Percentiles rank a stretch among this genome's conserved stretches.
phyloP scores from a whole-genome alignment of 768 basidiomycete species.

The Lactifluus volemus region DNA sequence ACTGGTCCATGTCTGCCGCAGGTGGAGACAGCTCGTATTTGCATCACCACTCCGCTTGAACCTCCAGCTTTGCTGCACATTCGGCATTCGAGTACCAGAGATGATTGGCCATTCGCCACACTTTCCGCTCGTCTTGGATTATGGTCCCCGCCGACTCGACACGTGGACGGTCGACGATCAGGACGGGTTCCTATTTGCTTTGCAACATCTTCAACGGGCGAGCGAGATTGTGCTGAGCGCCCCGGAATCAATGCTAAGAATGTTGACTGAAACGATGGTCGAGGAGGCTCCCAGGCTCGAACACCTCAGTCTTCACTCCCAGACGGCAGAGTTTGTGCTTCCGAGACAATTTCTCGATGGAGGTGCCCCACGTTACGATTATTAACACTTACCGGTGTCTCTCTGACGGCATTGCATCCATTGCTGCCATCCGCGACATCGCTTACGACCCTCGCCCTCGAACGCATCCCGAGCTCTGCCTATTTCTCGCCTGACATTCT shows the following conservation, averaged over 20 bases:
- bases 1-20: constrained; percentile 2
- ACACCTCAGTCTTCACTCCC: constrained; percentile 2
- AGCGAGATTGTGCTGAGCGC: constrained; percentile 5
- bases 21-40: constrained; percentile 10
- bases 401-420: not conserved
- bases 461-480: constrained; percentile 5
- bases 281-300: constrained; percentile 3
- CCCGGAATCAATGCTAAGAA: not conserved
- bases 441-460: constrained; percentile 10
- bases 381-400: constrained; percentile 3
- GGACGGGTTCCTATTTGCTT: not conserved
- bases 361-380: not conserved
- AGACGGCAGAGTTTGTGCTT: constrained; percentile 6
- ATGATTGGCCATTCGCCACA: not conserved
- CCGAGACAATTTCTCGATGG: constrained; percentile 6
- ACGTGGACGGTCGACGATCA: constrained; percentile 1
- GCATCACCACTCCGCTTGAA: constrained; percentile 7
- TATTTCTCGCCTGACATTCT: constrained; percentile 9
- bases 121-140: constrained; percentile 10
- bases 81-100: not conserved
- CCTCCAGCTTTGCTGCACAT: constrained; percentile 12
- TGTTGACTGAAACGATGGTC: not conserved
- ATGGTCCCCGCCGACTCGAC: not conserved
- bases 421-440: constrained; percentile 1
- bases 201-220: not conserved